phyloP scores from a whole-genome alignment of 2,329 filamentous ascomycete genomes.

The Fusarium redolens region DNA sequence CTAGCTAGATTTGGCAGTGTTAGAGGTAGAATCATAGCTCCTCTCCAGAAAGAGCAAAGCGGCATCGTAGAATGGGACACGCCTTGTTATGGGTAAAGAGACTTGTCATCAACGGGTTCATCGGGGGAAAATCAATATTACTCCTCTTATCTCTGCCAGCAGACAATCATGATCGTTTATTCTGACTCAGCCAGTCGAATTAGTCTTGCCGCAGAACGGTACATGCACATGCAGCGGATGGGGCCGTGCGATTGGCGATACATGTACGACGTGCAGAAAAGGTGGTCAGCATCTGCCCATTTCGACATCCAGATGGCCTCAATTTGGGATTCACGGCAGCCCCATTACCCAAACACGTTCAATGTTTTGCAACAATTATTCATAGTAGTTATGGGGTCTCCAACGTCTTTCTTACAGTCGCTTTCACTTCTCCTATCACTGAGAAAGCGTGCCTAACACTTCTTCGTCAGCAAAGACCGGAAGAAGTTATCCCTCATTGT shows the following conservation, averaged over 20 bases:
- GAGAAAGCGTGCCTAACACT: no score
- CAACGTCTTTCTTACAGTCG: no score
- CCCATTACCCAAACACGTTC: fast-evolving
- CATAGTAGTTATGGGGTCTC: no score
- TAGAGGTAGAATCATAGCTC: no score
- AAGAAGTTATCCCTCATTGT: not conserved
- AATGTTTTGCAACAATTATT: no score
- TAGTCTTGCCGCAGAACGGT: not conserved
- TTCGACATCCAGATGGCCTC: not conserved
- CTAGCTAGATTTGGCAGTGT: no score
- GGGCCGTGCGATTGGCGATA: not conserved
- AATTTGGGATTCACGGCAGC: not conserved
- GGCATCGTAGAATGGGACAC: no score
- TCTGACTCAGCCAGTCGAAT: not conserved
- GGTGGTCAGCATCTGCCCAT: conserved; percentile 25
- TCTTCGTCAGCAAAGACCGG: no score
- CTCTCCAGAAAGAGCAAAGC: no score
- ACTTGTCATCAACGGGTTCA: not conserved
- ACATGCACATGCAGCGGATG: not conserved
- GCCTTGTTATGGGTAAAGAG: no score
- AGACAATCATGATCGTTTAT: fast-evolving
- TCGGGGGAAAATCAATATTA: not conserved
- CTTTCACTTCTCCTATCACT: no score
- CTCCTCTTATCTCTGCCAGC: not conserved
- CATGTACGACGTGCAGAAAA: not conserved